A percentile compares a stretch with the other conserved stretches of the same genome.
phyloP scores from a whole-genome alignment of 768 basidiomycete species.

The Collybia sordida region DNA sequence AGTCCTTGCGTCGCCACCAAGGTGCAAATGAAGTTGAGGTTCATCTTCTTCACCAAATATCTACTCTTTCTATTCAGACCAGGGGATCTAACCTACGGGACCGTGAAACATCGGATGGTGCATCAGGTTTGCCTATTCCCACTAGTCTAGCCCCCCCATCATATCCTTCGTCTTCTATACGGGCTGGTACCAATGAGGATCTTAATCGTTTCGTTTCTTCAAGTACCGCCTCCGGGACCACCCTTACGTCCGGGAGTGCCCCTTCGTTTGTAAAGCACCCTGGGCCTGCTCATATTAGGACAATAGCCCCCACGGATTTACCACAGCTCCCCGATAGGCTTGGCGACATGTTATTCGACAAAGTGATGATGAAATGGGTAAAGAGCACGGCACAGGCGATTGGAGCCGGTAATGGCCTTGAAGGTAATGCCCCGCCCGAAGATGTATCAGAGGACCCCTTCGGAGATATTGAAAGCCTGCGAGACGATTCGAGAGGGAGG shows the following conservation, averaged over 20 bases:
- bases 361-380: slow-evolving; percentile 82
- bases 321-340: slow-evolving; percentile 73
- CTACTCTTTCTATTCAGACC: slow-evolving; percentile 43
- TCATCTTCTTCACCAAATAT: slow-evolving; percentile 38
- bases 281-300: slow-evolving; percentile 75
- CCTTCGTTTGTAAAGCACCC: slow-evolving; percentile 85
- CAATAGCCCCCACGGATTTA: slow-evolving; percentile 80
- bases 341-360: slow-evolving; percentile 88
- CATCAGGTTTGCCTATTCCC: slow-evolving; percentile 25
- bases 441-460: slow-evolving; percentile 86
- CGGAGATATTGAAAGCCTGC: slow-evolving; percentile 84
- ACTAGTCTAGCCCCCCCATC: slow-evolving; percentile 35
- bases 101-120: slow-evolving; percentile 20
- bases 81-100: slow-evolving; percentile 24
- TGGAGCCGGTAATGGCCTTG: slow-evolving; percentile 22
- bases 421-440: slow-evolving; percentile 28
- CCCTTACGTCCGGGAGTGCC: slow-evolving; percentile 67
- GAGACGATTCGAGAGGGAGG: slow-evolving; percentile 53
- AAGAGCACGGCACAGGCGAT: slow-evolving; percentile 48
- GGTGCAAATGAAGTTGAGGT: slow-evolving; percentile 41
- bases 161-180: slow-evolving; percentile 53
- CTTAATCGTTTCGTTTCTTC: slow-evolving; percentile 89
- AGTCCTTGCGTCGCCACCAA: slow-evolving; percentile 33
- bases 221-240: slow-evolving; percentile 79
- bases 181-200: slow-evolving; percentile 60